A percentile compares a stretch with the other conserved stretches of the same genome.
These are phyloP conservation scores for Eutrema salsugineum DNA, from an alignment of 441 rosid species.

Conservation along the genomic window DNA sequence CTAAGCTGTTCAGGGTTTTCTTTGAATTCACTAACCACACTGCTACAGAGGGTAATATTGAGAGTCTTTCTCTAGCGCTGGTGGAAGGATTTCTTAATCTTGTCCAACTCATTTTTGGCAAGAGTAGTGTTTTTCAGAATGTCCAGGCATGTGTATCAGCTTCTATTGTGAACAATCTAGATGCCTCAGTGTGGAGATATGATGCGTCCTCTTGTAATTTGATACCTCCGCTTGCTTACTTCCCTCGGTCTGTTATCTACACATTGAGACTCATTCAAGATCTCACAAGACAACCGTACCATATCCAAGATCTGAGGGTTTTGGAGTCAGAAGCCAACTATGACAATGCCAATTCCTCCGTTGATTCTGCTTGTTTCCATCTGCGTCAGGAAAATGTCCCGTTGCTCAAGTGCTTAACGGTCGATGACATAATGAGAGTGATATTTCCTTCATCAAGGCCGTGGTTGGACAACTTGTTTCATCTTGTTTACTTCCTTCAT, in stretches of 20 bases:
- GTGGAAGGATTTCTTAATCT: conserved; percentile 92
- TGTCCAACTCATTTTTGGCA: conserved; percentile 72
- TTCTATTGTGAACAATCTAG: conserved; percentile 70
- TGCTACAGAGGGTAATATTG: conserved; percentile 74
- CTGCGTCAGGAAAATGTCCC: conserved; percentile 61
- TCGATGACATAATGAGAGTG: conserved; percentile 64
- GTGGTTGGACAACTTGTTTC: conserved; percentile 91
- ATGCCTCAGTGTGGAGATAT: conserved; percentile 79
- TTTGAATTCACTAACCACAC: conserved; percentile 67
- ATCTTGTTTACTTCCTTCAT: conserved; percentile 70
- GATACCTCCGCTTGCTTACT: conserved; percentile 73
- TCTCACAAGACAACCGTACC: conserved; percentile 59
- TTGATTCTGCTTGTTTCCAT: conserved; percentile 51
- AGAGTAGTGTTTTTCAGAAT: conserved; percentile 61
- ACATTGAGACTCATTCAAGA: conserved; percentile 75
- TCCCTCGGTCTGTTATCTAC: conserved; percentile 73
- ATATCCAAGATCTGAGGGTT: conserved; percentile 52
- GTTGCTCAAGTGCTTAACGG: conserved; percentile 61
- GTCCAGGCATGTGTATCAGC: conserved; percentile 80
- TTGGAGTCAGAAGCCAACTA: conserved; percentile 40
- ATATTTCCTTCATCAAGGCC: conserved; percentile 76
- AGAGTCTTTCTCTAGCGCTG: conserved; percentile 64
- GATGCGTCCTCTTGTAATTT: conserved; percentile 48
- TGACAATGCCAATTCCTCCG: conserved; percentile 32
- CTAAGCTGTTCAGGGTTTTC: conserved; percentile 55